These are phyloP conservation scores for Xylaria flabelliformis DNA, from an alignment of 495 filamentous ascomycete genomes.

Conservation along the genomic window DNA sequence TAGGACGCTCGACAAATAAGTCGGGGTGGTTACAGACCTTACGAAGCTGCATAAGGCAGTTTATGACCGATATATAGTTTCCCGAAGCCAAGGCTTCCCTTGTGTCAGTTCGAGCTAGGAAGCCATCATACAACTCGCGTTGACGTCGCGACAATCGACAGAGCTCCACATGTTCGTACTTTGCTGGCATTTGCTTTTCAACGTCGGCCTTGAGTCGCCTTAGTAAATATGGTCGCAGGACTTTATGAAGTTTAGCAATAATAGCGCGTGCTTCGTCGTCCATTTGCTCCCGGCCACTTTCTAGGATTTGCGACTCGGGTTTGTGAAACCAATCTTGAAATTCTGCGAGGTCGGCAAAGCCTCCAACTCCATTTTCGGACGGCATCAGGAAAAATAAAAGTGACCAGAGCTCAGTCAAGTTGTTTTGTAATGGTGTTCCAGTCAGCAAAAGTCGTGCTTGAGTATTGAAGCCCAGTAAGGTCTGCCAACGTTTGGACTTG, in stretches of 20 bases:
- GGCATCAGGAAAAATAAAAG: slow-evolving; percentile 96
- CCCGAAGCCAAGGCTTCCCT: slow-evolving; percentile 88
- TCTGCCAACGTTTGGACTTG: slow-evolving; percentile 95
- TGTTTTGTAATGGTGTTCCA: slow-evolving; percentile 96
- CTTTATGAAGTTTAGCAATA: slow-evolving; percentile 89
- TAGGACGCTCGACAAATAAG: slow-evolving; percentile 96
- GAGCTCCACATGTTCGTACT: slow-evolving; percentile 95
- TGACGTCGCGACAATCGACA: slow-evolving; percentile 95
- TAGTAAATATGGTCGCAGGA: slow-evolving; percentile 90
- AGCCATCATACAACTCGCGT: slow-evolving; percentile 94
- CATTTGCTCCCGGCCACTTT: slow-evolving; percentile 90
- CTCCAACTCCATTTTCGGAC: slow-evolving; percentile 81
- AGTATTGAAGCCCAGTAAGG: slow-evolving; percentile 88
- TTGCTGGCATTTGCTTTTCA: slow-evolving; percentile 98
- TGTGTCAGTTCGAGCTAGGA: slow-evolving; percentile 92
- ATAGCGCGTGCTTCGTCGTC: slow-evolving; percentile 89
- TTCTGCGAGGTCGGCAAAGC: slow-evolving; percentile 87
- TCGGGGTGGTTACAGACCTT: slow-evolving; percentile 99
- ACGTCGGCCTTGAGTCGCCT: slow-evolving; percentile 95
- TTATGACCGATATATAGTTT: slow-evolving; percentile 97
- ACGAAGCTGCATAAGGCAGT: slow-evolving; percentile 95
- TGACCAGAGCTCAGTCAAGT: slow-evolving; percentile 95
- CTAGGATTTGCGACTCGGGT: slow-evolving; percentile 92
- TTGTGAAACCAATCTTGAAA: slow-evolving; percentile 94
- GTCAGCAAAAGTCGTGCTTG: slow-evolving; percentile 87